Evolutionary conservation across 768 basidiomycete species (phyloP).

Genomic region (Phaeotremella fagi): DNA sequence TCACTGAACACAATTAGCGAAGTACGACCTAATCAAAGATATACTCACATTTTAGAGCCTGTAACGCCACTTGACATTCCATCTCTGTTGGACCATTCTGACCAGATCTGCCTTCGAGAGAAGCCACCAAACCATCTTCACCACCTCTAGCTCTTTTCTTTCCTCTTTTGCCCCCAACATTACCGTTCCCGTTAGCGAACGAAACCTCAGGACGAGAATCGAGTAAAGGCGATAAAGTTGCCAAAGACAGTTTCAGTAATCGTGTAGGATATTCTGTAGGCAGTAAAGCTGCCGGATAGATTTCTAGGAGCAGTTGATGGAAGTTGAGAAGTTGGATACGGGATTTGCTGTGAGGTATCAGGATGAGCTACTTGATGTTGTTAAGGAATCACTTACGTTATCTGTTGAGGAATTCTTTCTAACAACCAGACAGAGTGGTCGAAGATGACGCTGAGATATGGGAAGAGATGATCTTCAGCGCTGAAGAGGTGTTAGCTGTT

Average conservation of each 20-base stretch:
- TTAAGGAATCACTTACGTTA: conserved; percentile 17
- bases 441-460: conserved; percentile 39
- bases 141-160: conserved; percentile 44
- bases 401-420: conserved; percentile 23
- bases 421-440: conserved; percentile 44
- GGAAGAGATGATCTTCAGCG: conserved; percentile 44
- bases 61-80: conserved; percentile 19
- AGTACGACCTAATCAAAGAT: not conserved
- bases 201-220: conserved; percentile 9
- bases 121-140: conserved; percentile 43
- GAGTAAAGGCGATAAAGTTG: conserved; percentile 17
- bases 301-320: conserved; percentile 27
- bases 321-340: conserved; percentile 32
- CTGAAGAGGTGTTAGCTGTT: no score
- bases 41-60: conserved; percentile 29
- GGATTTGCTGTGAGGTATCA: conserved; percentile 10
- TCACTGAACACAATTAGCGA: conserved; percentile 11
- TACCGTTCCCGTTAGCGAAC: conserved; percentile 1
- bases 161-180: conserved; percentile 33
- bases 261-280: conserved; percentile 34
- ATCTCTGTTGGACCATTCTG: conserved; percentile 8
- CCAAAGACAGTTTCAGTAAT: conserved; percentile 27
- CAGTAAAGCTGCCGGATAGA: conserved; percentile 28
- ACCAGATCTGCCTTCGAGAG: conserved; percentile 34
- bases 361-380: not conserved